Evolutionary conservation across 2,329 filamentous ascomycete species (phyloP), one percentile per base, ranked within the genome.

Genomic region (Aureobasidium sp.): DNA sequence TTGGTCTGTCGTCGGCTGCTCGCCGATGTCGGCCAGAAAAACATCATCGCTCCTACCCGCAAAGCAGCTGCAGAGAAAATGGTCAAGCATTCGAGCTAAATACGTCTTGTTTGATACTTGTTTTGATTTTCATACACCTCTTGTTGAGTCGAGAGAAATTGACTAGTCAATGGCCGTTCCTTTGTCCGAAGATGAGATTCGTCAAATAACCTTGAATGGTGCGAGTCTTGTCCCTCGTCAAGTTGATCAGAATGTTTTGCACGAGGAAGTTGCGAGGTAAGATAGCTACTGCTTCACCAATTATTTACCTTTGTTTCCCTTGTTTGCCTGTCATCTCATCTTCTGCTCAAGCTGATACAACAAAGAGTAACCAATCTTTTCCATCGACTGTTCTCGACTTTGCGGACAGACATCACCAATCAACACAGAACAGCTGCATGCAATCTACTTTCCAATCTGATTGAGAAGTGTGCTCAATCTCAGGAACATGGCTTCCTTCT

Each of bases 341-440:
- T 14, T 20, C 8, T 15, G 22, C 9, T 17, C 34, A 39, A 37
- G 42, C 55, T 58, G 22, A 58, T 42, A n/a, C 27, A 4, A 37
- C 1, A 29, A n/a, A 61, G 57, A 15, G 29, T 61, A 2, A 31
- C 8, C 27, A 27, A 51, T 36, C 15, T 61, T 5, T 61, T 61
- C 11, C 22, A 37, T 27, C 57, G 14, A 44, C 1, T 52, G 2
- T 45, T 52, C 12, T 51, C n/a, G 2, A 61, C 57, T 25, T 14
- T 61, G 47, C 57, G 37, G 17, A 29, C 62, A 36, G 63, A 63
- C 12, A 63, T 73, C 25, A 67, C 52, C 47, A 68, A 70, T 39
- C 69, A 73, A 17, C 77, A 80, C 66, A 71, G 76, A 56, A 77
- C 78, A 5, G 77, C 77, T 47, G 77, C 78, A 42, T 79, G 75